Conservation (phyloP, 192 early-diverging fungal species). For the Umbelopsis sp. region DNA sequence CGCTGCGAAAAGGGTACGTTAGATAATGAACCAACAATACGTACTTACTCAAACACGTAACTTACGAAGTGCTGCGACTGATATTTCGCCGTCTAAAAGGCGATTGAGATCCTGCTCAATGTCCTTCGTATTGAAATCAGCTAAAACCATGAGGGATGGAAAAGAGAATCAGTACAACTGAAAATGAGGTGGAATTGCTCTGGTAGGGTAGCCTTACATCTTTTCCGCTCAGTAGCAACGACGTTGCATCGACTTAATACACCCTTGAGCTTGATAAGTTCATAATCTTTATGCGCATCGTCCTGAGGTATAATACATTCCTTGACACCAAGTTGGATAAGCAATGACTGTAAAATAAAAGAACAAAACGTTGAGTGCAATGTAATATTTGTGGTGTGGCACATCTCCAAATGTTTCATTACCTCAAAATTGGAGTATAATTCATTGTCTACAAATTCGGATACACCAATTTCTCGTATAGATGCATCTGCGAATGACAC, state of each 20-base stretch:
- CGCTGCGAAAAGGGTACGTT: constrained; percentile 43
- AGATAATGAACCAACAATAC: not conserved
- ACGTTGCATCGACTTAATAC: constrained; percentile 79
- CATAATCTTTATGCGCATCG: constrained; percentile 62
- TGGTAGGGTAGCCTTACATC: constrained; percentile 35
- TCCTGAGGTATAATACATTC: constrained; percentile 77
- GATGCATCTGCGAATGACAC: constrained; percentile 91
- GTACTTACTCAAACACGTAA: constrained; percentile 13
- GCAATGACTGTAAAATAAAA: constrained; percentile 58
- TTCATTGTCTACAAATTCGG: constrained; percentile 94
- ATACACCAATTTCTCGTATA: constrained; percentile 72
- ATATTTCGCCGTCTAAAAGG: constrained; percentile 68
- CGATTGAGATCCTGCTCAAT: constrained; percentile 88
- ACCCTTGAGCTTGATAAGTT: constrained; percentile 65
- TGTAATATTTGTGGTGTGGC: not conserved
- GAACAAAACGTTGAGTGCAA: not conserved
- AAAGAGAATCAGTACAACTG: not conserved
- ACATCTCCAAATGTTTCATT: not conserved
- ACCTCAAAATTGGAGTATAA: constrained; percentile 93
- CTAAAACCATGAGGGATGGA: constrained; percentile 20
- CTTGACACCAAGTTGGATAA: constrained; percentile 92
- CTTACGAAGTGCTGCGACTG: constrained; percentile 66
- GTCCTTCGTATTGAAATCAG: constrained; percentile 72
- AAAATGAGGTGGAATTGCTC: not conserved
- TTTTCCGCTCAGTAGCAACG: constrained; percentile 70